Base-by-base conservation (phyloP, 2,329 filamentous ascomycete genomes). In the Aspergillus ochraceus region DNA sequence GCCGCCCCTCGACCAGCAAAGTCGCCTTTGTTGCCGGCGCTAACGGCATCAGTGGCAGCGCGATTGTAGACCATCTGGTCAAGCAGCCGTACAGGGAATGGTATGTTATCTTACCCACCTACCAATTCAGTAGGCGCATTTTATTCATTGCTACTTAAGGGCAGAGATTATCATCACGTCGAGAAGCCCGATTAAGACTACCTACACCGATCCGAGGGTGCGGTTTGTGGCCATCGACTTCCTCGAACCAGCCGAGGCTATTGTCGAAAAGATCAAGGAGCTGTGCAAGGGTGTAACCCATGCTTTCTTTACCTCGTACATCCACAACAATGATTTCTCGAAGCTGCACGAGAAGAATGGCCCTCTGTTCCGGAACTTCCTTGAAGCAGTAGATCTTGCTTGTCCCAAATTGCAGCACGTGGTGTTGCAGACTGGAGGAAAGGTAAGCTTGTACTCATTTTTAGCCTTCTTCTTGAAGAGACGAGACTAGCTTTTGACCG, bases 241-340 rank as follows among this genome's bases (percentile, higher is more conserved):
- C 20, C 46, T 60, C 12, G 45, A 29, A 2, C 9, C 50, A 17
- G 8, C 29, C 6, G 55, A 60, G 14, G 17, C 11, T 2, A 51
- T 60, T 30, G 29, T 52, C 20, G 30, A 52, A 10, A 47, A 47
- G 12, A 54, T 57, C 17, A 49, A 24, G 12, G n/a, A 10, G 2
- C 9, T 26, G 2, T 57, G 59, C 42, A 30, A 32, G n/a, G 54
- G 32, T 42, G 54, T 57, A 4, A 60, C 51, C 2, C 59, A 57
- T 46, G 51, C 54, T 6, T 55, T 26, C 51, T 60, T 54, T 49
- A 60, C 59, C 17, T 60, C 59, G 6, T 60, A 60, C 22, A 32
- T 49, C 17, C 59, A 60, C 52, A 22, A 30, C 26, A 46, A 57
- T 42, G 59, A 60, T 12, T 57, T 60, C 19, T 20, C 5, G 2